These are phyloP conservation scores for Termitomyces sp. DNA, from an alignment of 768 basidiomycete species.

Conservation along the genomic window DNA sequence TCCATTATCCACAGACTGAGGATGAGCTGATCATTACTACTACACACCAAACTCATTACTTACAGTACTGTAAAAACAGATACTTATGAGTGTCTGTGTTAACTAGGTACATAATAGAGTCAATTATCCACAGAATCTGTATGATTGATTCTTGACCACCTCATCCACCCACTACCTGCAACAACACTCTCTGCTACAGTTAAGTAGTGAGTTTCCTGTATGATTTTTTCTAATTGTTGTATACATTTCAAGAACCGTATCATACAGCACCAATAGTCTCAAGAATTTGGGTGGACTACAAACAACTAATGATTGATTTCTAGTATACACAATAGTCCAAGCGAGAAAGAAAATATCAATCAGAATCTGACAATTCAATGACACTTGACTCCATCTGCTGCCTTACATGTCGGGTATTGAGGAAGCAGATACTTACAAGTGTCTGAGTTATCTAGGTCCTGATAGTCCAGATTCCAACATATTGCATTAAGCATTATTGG, in stretches of 20 bases:
- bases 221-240: slow-evolving; percentile 6
- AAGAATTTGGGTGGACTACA: background rate
- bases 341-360: slow-evolving; percentile 18
- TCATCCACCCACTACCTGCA: background rate
- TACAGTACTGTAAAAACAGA: too few species aligned
- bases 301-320: background rate
- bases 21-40: too few species aligned
- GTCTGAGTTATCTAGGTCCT: too few species aligned
- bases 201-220: slow-evolving; percentile 5
- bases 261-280: background rate
- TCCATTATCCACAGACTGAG: too few species aligned
- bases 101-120: too few species aligned
- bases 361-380: slow-evolving; percentile 55
- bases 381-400: slow-evolving; percentile 30
- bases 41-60: too few species aligned
- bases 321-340: background rate
- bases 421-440: too few species aligned
- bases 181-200: slow-evolving; percentile 7
- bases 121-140: too few species aligned
- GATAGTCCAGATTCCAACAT: too few species aligned
- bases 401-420: slow-evolving; percentile 47
- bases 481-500: too few species aligned
- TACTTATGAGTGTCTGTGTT: too few species aligned
- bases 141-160: slow-evolving; percentile 10
- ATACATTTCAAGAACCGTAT: slow-evolving; percentile 6